Evolutionary conservation across 2,329 filamentous ascomycete genomes (phyloP).

Genomic region (Ophiostoma australiae): DNA sequence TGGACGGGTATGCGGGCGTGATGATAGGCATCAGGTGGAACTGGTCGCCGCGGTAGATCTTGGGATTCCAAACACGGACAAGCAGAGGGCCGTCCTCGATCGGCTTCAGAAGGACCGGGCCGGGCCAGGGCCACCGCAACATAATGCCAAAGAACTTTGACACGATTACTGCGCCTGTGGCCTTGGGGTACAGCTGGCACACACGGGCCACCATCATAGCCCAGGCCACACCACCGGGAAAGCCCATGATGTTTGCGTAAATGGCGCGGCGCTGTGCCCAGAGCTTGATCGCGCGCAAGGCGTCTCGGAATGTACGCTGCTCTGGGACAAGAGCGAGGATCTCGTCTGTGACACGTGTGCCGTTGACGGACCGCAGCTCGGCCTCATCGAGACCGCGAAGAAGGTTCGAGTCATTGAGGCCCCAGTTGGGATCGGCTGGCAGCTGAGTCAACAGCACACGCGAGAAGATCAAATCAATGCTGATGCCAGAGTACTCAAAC

Average conservation of each 20-base stretch:
- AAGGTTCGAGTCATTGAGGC: constrained; percentile 76
- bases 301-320: constrained; percentile 80
- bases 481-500: constrained; percentile 83
- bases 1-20: constrained; percentile 92
- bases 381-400: constrained; percentile 81
- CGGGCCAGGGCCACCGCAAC: constrained; percentile 86
- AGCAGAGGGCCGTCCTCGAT: constrained; percentile 78
- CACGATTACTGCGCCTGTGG: constrained; percentile 80
- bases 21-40: constrained; percentile 97
- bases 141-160: constrained; percentile 94
- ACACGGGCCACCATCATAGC: constrained; percentile 95
- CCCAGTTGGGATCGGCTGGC: constrained; percentile 60
- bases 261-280: constrained; percentile 92
- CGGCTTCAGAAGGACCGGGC: constrained; percentile 82
- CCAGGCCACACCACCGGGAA: constrained; percentile 95
- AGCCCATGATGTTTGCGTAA: constrained; percentile 94
- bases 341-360: constrained; percentile 89
- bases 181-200: constrained; percentile 92
- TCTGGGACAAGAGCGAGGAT: constrained; percentile 87
- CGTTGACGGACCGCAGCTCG: constrained; percentile 85
- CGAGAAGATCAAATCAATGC: constrained; percentile 90
- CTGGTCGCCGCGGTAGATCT: constrained; percentile 74
- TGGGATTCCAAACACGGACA: constrained; percentile 91
- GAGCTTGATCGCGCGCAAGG: constrained; percentile 86
- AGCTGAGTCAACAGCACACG: constrained; percentile 68